Conservation (phyloP, 441 rosid species). For the Adansonia gregorii region DNA sequence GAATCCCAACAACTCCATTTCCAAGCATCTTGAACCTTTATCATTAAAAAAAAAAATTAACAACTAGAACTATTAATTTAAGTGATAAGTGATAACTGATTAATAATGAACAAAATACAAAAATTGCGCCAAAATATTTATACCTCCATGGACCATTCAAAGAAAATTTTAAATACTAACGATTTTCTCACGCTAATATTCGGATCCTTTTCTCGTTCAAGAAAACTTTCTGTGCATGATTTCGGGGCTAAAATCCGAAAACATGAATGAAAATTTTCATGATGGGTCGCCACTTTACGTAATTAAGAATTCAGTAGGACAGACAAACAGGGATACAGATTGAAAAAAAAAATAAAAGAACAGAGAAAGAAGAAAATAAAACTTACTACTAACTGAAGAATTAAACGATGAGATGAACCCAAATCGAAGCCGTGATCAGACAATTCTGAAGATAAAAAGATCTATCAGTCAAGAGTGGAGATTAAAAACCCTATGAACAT, state of each 20-base stretch:
- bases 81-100: not conserved
- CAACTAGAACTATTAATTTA: not conserved
- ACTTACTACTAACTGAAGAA: conserved; percentile 1
- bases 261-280: not conserved
- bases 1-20: conserved; percentile 85
- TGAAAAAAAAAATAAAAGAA: not conserved
- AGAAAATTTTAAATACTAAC: not conserved
- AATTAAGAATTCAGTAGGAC: not conserved
- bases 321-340: not conserved
- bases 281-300: not conserved
- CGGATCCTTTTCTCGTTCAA: not conserved
- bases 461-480: not conserved
- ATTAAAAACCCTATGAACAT: not conserved
- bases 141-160: not conserved
- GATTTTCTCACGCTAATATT: not conserved
- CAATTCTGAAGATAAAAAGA: not conserved
- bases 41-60: not conserved
- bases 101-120: not conserved
- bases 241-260: not conserved
- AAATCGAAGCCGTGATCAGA: conserved; percentile 6
- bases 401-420: conserved; percentile 6
- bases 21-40: conserved; percentile 55
- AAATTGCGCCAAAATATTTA: not conserved
- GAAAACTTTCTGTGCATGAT: not conserved
- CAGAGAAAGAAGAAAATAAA: not conserved